Percentiles rank a stretch among this genome's conserved stretches.
phyloP scores from a whole-genome alignment of 1,284 basidiomycete species.

The Ceraceosorus guamensis region DNA sequence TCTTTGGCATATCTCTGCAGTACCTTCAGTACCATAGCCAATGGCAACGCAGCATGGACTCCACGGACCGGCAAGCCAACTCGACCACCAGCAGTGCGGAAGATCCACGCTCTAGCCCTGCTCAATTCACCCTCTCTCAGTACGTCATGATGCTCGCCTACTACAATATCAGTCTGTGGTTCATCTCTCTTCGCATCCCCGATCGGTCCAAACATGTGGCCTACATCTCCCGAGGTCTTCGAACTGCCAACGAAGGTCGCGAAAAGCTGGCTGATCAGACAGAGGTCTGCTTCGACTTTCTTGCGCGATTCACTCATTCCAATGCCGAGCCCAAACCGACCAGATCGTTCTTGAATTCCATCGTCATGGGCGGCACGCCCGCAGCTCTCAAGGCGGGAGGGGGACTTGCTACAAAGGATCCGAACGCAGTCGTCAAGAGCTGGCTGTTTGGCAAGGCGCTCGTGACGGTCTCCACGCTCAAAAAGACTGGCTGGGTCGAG shows the following conservation, averaged over 20 bases:
- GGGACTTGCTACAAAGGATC: not conserved
- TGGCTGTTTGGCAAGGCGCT: constrained; percentile 85
- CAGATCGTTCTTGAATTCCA: constrained; percentile 67
- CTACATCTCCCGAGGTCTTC: constrained; percentile 78
- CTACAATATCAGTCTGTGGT: constrained; percentile 91
- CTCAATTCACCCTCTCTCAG: constrained; percentile 78
- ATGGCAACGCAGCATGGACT: constrained; percentile 35
- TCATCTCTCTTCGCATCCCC: constrained; percentile 75
- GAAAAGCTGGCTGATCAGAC: constrained; percentile 75
- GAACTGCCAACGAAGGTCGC: constrained; percentile 76
- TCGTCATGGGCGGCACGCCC: constrained; percentile 50
- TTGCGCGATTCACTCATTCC: constrained; percentile 87
- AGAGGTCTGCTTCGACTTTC: constrained; percentile 96
- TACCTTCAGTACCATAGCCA: constrained; percentile 68
- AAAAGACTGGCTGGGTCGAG: constrained; percentile 79
- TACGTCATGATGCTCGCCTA: constrained; percentile 91
- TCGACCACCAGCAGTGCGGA: constrained; percentile 10
- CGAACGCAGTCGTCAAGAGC: constrained; percentile 55
- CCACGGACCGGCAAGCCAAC: constrained; percentile 6
- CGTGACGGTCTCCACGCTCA: constrained; percentile 70
- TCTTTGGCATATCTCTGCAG: constrained; percentile 89
- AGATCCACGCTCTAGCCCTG: constrained; percentile 37
- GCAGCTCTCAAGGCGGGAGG: not conserved
- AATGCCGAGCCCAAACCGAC: constrained; percentile 86
- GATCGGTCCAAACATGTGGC: constrained; percentile 76